Conservation (phyloP, 345 rosid genomes). For the Raphanus raphanistrum region DNA sequence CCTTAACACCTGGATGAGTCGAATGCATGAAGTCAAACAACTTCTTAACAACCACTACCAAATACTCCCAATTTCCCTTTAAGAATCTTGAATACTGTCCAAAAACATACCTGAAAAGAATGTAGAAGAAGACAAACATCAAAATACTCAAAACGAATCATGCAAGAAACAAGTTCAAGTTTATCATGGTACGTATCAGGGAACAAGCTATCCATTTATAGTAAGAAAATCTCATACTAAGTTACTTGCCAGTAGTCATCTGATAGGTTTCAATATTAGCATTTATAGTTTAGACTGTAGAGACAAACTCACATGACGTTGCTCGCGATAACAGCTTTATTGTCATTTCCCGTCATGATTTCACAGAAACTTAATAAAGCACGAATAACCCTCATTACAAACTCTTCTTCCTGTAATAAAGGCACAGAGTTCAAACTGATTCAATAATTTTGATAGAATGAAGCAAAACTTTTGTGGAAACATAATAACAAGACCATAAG, state of each 20-base stretch:
- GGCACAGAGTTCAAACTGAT: background rate
- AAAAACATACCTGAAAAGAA: conserved; percentile 83
- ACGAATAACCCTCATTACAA: conserved; percentile 91
- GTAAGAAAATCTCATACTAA: conserved; percentile 2
- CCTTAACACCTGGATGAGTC: conserved; percentile 99
- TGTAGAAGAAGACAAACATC: conserved; percentile 17
- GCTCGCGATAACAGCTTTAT: conserved; percentile 97
- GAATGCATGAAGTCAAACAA: conserved; percentile 99
- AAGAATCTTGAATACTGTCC: conserved; percentile 98
- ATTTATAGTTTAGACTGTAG: background rate
- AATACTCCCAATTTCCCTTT: conserved; percentile 94
- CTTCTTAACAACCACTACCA: conserved; percentile 93
- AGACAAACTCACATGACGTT: conserved; percentile 80
- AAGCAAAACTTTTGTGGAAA: background rate
- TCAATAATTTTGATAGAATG: no score
- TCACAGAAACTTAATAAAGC: conserved; percentile 90
- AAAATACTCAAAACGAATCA: conserved; percentile 6
- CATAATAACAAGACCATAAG: background rate
- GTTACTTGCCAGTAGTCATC: background rate
- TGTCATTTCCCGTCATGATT: conserved; percentile 87
- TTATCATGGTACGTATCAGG: conserved; percentile 10
- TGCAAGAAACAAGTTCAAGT: conserved; percentile 15
- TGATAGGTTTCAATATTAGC: background rate
- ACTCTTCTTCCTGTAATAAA: conserved; percentile 79
- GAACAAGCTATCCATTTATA: background rate